A percentile compares a stretch with the other conserved stretches of the same genome.
Conservation (phyloP, 1,139 yeast species). For the Geotrichum macrosporum region DNA sequence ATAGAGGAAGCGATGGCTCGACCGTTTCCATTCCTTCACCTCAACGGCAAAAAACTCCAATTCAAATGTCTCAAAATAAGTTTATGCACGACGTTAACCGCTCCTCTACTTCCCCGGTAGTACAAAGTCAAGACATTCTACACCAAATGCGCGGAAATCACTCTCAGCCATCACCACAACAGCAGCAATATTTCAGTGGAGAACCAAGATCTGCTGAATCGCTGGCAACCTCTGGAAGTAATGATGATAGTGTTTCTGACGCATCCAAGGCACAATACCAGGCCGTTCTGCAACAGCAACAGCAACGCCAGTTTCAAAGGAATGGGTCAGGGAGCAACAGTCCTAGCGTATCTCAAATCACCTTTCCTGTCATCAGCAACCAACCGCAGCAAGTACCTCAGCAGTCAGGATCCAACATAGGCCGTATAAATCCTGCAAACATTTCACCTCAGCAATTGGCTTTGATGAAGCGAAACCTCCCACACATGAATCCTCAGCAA, state of each 20-base stretch:
- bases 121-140: constrained; percentile 1
- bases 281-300: constrained; percentile 9
- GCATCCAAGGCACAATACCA: constrained; percentile 1
- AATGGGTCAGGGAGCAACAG: constrained; percentile 1
- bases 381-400: constrained; percentile 1
- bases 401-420: neutral
- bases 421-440: neutral
- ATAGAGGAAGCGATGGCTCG: constrained; percentile 5
- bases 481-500: constrained; percentile 8
- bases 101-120: constrained; percentile 6
- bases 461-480: constrained; percentile 2
- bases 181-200: neutral
- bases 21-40: constrained; percentile 2
- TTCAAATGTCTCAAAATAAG: constrained; percentile 6
- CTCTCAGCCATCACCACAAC: neutral
- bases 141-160: neutral
- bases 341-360: constrained; percentile 1
- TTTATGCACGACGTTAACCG: constrained; percentile 1
- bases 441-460: constrained; percentile 11
- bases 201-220: neutral
- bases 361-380: constrained; percentile 3
- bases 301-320: constrained; percentile 8
- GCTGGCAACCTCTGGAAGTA: neutral
- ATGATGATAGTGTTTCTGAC: neutral
- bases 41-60: constrained; percentile 11